A percentile compares a stretch with the other conserved stretches of the same genome.
Evolutionary conservation across 163 green algal species (phyloP).

Genomic region (Dunaliella salina): DNA sequence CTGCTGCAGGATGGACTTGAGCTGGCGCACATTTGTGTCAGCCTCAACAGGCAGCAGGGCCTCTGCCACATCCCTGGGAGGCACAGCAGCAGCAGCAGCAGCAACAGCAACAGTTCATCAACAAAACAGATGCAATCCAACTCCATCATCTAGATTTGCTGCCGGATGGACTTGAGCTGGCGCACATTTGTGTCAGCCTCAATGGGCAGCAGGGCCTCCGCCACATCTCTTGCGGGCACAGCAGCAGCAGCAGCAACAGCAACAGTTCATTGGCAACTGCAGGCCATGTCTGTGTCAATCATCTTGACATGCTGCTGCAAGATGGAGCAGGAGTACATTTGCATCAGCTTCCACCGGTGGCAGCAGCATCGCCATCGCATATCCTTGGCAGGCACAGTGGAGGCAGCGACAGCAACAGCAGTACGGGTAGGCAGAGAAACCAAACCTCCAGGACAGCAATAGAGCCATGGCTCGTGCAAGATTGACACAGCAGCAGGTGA

Average conservation of each 20-base stretch:
- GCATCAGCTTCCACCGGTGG: constrained; percentile 42
- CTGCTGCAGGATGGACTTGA: constrained; percentile 74
- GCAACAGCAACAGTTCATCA: too few species aligned
- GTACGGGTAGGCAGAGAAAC: too few species aligned
- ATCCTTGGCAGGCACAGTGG: constrained; percentile 31
- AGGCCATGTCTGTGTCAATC: too few species aligned
- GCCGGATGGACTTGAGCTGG: constrained; percentile 69
- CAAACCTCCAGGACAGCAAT: too few species aligned
- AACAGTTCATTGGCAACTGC: too few species aligned
- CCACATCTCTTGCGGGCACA: constrained; percentile 44
- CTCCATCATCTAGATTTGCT: constrained; percentile 30
- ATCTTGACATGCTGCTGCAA: constrained; percentile 59
- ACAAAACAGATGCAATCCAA: too few species aligned
- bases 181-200: constrained; percentile 35
- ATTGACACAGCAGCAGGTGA: too few species aligned
- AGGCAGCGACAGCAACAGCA: too few species aligned
- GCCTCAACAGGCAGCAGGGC: constrained; percentile 59
- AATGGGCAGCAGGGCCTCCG: constrained; percentile 56
- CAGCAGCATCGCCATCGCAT: constrained; percentile 60
- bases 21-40: constrained; percentile 31
- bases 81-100: too few species aligned
- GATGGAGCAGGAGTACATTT: constrained; percentile 53
- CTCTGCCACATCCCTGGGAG: constrained; percentile 50
- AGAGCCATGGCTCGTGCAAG: too few species aligned
- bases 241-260: too few species aligned